Percentiles rank a stretch among this genome's conserved stretches.
Conservation (phyloP, 805 yeast genomes). For the Priceomyces carsonii region DNA sequence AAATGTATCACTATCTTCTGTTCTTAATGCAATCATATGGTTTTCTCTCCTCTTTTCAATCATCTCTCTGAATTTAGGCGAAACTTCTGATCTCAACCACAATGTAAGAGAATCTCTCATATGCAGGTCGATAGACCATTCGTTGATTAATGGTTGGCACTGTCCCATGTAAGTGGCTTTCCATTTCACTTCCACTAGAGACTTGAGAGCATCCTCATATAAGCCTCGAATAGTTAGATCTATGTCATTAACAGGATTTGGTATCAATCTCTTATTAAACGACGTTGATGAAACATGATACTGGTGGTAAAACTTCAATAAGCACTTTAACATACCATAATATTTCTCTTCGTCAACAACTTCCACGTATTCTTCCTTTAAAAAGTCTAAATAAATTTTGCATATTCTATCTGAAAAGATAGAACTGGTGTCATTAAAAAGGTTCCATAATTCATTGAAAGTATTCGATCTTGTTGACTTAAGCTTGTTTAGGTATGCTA, state of each 20-base stretch:
- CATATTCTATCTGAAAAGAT: conserved; percentile 25
- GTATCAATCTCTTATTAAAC: conserved; percentile 15
- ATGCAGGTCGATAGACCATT: conserved; percentile 34
- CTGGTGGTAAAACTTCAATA: conserved; percentile 14
- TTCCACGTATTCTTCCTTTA: conserved; percentile 23
- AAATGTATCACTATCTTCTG: conserved; percentile 29
- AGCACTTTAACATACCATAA: conserved; percentile 22
- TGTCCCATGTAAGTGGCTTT: conserved; percentile 26
- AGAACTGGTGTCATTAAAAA: conserved; percentile 24
- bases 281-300: conserved; percentile 13
- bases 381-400: conserved; percentile 21
- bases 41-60: conserved; percentile 25
- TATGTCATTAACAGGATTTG: conserved; percentile 8
- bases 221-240: conserved; percentile 14
- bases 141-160: conserved; percentile 28
- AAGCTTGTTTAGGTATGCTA: conserved; percentile 25
- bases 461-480: conserved; percentile 24
- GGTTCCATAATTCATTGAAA: conserved; percentile 35
- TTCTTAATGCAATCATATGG: conserved; percentile 20
- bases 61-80: conserved; percentile 20
- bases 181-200: conserved; percentile 29
- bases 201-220: conserved; percentile 22
- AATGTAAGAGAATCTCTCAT: conserved; percentile 24
- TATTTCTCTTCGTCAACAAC: conserved; percentile 15
- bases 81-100: conserved; percentile 21